Evolutionary conservation across 2,329 filamentous ascomycete species (phyloP).

Genomic region (Beauveria rudraprayagi): DNA sequence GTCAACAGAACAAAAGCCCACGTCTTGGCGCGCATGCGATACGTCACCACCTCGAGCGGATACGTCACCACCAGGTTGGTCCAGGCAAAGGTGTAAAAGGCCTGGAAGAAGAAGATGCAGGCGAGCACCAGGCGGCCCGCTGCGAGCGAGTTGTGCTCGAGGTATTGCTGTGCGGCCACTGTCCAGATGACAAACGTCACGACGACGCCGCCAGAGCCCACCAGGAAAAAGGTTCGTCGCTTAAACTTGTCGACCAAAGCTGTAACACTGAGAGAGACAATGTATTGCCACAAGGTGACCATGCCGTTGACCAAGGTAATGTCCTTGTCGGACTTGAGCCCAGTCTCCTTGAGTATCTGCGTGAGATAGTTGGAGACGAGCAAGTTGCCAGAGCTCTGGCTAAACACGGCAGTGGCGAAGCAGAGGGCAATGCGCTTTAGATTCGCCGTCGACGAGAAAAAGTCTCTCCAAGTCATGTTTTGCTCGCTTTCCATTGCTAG

Average conservation of each 20-base stretch:
- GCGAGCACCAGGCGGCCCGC: constrained; percentile 29
- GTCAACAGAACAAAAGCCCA: constrained; percentile 33
- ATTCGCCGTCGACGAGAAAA: constrained; percentile 31
- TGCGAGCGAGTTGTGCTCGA: constrained; percentile 22
- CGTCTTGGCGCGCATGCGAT: constrained; percentile 34
- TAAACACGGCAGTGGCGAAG: constrained; percentile 31
- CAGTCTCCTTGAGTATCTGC: constrained; percentile 30
- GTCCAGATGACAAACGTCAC: constrained; percentile 34
- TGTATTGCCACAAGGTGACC: constrained; percentile 34
- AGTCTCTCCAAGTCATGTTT: constrained; percentile 34
- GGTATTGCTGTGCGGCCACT: constrained; percentile 29
- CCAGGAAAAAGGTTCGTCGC: constrained; percentile 31
- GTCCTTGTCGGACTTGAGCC: constrained; percentile 28
- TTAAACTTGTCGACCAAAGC: constrained; percentile 29
- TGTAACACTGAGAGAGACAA: constrained; percentile 31
- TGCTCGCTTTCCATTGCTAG: constrained; percentile 34
- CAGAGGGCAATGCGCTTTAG: constrained; percentile 32
- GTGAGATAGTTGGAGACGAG: constrained; percentile 36
- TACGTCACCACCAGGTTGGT: constrained; percentile 36
- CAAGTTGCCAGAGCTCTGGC: constrained; percentile 32
- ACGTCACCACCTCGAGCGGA: constrained; percentile 33
- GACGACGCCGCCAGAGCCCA: constrained; percentile 29
- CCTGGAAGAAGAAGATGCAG: constrained; percentile 35
- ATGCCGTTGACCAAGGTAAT: constrained; percentile 35
- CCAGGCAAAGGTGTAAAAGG: constrained; percentile 35